Evolutionary conservation across 202 grass and related monocot genomes (phyloP).

Genomic region (Digitaria exilis): DNA sequence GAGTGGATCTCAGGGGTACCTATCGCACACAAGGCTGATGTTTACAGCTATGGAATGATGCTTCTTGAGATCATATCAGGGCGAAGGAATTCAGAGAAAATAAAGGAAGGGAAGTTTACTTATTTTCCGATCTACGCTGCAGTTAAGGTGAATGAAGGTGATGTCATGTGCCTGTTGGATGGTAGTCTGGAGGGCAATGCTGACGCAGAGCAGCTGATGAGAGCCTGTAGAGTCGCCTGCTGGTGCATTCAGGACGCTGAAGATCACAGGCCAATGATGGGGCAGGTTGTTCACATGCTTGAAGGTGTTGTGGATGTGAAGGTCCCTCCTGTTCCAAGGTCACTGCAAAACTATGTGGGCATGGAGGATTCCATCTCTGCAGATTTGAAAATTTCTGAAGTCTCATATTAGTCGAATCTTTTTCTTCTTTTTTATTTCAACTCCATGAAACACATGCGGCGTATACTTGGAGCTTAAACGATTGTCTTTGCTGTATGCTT

Average conservation of each 20-base stretch:
- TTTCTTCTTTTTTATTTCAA: background rate
- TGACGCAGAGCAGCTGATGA: conserved; percentile 33
- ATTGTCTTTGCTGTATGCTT: background rate
- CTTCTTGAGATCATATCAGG: conserved; percentile 62
- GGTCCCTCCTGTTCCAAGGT: conserved; percentile 42
- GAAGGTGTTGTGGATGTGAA: conserved; percentile 34
- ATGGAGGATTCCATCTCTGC: conserved; percentile 24
- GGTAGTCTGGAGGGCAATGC: conserved; percentile 35
- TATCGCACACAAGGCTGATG: conserved; percentile 56
- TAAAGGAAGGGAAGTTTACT: conserved; percentile 19
- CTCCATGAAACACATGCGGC: background rate
- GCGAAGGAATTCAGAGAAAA: conserved; percentile 40
- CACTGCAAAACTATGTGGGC: conserved; percentile 33
- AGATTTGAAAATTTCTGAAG: background rate
- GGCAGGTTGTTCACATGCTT: conserved; percentile 54
- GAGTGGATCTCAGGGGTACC: conserved; percentile 61
- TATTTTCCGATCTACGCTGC: conserved; percentile 52
- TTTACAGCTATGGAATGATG: conserved; percentile 59
- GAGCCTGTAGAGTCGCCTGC: conserved; percentile 45
- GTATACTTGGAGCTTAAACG: background rate
- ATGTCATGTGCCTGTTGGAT: conserved; percentile 44
- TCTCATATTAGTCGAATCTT: background rate
- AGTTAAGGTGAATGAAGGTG: conserved; percentile 31
- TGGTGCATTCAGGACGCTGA: conserved; percentile 63
- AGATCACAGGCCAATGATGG: conserved; percentile 38